Evolutionary conservation across 768 basidiomycete genomes (phyloP).

Genomic region (Auriscalpium vulgare): DNA sequence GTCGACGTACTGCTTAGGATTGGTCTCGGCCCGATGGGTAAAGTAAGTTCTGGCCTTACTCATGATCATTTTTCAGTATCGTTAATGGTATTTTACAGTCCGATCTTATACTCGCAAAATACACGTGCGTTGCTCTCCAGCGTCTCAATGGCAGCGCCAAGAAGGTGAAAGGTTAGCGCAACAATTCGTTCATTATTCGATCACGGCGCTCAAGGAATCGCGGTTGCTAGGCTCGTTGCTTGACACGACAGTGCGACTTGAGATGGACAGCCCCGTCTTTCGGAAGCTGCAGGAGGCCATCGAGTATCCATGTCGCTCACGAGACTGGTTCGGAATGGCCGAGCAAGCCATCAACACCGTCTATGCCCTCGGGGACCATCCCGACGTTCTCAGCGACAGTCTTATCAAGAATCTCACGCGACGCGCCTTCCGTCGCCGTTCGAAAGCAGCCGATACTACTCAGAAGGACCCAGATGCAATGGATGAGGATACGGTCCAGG

Average conservation of each 20-base stretch:
- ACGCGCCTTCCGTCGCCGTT: slow-evolving; percentile 45
- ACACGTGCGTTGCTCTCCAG: slow-evolving; percentile 90
- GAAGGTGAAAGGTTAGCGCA: slow-evolving; percentile 82
- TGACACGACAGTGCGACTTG: slow-evolving; percentile 78
- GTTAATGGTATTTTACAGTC: slow-evolving; percentile 34
- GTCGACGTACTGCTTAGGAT: slow-evolving; percentile 81
- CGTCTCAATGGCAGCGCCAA: slow-evolving; percentile 91
- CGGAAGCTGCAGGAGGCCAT: slow-evolving; percentile 74
- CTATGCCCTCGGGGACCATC: slow-evolving; percentile 90
- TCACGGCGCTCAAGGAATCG: background rate
- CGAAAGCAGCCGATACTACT: slow-evolving; percentile 1
- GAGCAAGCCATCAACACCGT: slow-evolving; percentile 97
- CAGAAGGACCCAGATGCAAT: slow-evolving; percentile 42
- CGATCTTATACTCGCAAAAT: slow-evolving; percentile 85
- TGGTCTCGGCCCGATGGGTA: slow-evolving; percentile 78
- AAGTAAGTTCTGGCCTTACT: slow-evolving; percentile 36
- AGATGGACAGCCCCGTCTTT: slow-evolving; percentile 86
- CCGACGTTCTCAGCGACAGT: slow-evolving; percentile 72
- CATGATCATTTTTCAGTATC: background rate
- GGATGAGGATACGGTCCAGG: slow-evolving; percentile 44
- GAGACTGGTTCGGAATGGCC: slow-evolving; percentile 95
- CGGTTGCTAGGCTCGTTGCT: slow-evolving; percentile 61
- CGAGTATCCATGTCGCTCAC: slow-evolving; percentile 70
- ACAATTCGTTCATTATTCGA: background rate
- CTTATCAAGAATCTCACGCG: slow-evolving; percentile 78